Conservation (phyloP, 2,329 filamentous ascomycete species). For the Ceratocystiopsis minuta region DNA sequence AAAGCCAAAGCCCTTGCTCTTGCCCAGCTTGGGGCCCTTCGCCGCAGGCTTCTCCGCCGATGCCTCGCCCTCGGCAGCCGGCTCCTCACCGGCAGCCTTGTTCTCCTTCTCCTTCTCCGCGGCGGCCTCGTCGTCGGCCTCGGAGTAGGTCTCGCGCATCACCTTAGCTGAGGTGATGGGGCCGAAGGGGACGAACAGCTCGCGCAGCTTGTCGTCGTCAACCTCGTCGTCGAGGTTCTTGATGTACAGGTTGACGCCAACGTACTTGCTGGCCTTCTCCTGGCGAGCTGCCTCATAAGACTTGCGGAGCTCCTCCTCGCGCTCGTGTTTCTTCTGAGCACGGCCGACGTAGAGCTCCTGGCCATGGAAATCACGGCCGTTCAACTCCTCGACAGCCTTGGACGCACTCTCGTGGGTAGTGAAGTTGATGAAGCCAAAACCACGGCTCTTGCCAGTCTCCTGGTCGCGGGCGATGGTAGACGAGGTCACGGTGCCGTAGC, state of each 20-base stretch:
- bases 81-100: slow-evolving; percentile 27
- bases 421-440: slow-evolving; percentile 94
- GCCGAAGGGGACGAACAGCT: slow-evolving; percentile 79
- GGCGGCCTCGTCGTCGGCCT: slow-evolving; percentile 38
- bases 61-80: not conserved
- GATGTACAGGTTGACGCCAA: slow-evolving; percentile 98
- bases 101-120: slow-evolving; percentile 89
- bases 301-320: slow-evolving; percentile 96
- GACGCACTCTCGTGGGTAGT: slow-evolving; percentile 74
- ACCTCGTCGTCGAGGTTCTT: slow-evolving; percentile 97
- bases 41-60: slow-evolving; percentile 38
- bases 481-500: slow-evolving; percentile 85
- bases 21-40: slow-evolving; percentile 62
- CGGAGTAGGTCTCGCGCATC: slow-evolving; percentile 65
- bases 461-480: slow-evolving; percentile 78
- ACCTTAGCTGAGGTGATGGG: slow-evolving; percentile 98
- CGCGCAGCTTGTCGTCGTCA: slow-evolving; percentile 92
- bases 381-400: slow-evolving; percentile 77
- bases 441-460: slow-evolving; percentile 77
- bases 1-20: slow-evolving; percentile 99
- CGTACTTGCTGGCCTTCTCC: slow-evolving; percentile 98
- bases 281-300: slow-evolving; percentile 94
- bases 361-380: slow-evolving; percentile 79
- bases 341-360: slow-evolving; percentile 96
- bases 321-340: slow-evolving; percentile 98